Evolutionary conservation across 208 protist species (phyloP).

Genomic region (Trypanosoma avium): DNA sequence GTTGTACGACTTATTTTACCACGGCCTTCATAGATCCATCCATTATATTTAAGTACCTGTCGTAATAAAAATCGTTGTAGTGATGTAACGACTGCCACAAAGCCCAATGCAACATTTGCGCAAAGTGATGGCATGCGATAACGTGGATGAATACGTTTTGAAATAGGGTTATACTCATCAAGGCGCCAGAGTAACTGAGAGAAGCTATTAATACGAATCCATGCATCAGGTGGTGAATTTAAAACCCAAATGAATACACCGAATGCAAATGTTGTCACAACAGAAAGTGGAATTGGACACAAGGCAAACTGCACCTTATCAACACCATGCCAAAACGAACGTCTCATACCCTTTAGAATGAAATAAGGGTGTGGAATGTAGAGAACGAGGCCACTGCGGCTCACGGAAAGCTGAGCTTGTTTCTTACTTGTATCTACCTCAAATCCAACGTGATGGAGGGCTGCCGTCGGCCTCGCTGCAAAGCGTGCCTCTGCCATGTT

Average conservation of each 20-base stretch:
- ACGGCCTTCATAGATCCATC: constrained; percentile 53
- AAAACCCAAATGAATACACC: constrained; percentile 50
- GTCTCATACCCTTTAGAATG: constrained; percentile 39
- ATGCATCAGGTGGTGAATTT: constrained; percentile 34
- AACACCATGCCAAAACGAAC: constrained; percentile 41
- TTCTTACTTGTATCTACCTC: constrained; percentile 50
- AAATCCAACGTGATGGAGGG: constrained; percentile 28
- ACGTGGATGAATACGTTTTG: constrained; percentile 29
- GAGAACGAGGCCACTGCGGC: constrained; percentile 52
- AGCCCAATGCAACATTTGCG: constrained; percentile 42
- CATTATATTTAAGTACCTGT: constrained; percentile 67
- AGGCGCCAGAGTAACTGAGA: constrained; percentile 36
- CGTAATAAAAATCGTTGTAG: constrained; percentile 68
- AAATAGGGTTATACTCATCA: constrained; percentile 44
- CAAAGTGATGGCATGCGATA: constrained; percentile 44
- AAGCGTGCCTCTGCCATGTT: constrained; percentile 64
- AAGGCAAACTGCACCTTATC: constrained; percentile 64
- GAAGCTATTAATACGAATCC: constrained; percentile 32
- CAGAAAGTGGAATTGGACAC: constrained; percentile 57
- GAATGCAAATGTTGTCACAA: constrained; percentile 36
- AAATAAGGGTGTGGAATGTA: constrained; percentile 70
- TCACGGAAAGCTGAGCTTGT: constrained; percentile 42
- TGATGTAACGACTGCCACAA: constrained; percentile 37
- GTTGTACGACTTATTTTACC: constrained; percentile 38
- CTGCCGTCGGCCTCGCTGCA: constrained; percentile 46